Conservation (phyloP, 108 stramenopile genomes). For the Epithemia pelagica region DNA sequence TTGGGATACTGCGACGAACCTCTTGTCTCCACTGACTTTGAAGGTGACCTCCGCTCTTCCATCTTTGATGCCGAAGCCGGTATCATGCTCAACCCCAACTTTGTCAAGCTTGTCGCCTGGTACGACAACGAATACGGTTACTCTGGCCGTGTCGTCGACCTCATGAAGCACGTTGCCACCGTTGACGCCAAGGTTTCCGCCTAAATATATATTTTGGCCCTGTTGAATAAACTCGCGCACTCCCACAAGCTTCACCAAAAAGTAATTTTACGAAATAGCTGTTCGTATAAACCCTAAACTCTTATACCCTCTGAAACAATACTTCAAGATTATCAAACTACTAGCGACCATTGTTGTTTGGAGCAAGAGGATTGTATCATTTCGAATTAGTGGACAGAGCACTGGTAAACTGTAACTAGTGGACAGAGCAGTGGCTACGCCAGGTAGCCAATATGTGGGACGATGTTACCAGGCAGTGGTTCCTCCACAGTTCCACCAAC, state of each 20-base stretch:
- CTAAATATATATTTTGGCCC: conserved; percentile 24
- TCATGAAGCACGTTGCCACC: conserved; percentile 92
- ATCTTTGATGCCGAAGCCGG: conserved; percentile 99
- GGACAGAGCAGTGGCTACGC: background rate
- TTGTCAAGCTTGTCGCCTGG: conserved; percentile 97
- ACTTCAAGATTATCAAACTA: no score
- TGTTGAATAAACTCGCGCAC: conserved; percentile 6
- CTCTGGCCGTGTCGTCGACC: conserved; percentile 92
- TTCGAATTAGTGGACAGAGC: no score
- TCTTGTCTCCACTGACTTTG: conserved; percentile 96
- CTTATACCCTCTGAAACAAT: no score
- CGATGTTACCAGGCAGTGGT: conserved; percentile 48
- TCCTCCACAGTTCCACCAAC: conserved; percentile 26
- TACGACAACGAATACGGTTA: conserved; percentile 98
- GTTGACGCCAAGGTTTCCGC: conserved; percentile 82
- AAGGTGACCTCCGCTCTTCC: conserved; percentile 90
- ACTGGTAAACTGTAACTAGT: no score
- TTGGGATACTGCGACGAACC: conserved; percentile 99
- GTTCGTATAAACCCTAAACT: conserved; percentile 1
- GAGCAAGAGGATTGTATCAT: no score
- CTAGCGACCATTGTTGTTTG: no score
- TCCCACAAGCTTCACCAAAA: background rate
- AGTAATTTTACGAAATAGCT: background rate
- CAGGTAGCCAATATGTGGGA: conserved; percentile 47
- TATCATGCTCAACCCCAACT: conserved; percentile 92